Evolutionary conservation across 805 yeast species (phyloP).

Genomic region (Teunomyces panamensis): DNA sequence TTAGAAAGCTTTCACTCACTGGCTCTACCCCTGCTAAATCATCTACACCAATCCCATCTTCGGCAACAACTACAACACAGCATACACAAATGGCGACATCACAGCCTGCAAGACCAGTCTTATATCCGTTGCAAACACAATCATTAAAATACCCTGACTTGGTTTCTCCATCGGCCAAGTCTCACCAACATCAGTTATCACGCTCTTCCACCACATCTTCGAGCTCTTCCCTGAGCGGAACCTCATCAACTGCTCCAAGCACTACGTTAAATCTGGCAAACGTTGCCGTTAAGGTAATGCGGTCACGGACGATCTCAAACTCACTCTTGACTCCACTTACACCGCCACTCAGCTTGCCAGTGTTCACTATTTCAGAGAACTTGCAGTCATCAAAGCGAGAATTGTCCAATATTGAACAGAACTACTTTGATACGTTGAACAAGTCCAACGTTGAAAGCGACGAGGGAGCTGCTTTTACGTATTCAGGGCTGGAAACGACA

Average conservation of each 20-base stretch:
- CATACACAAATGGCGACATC: not conserved
- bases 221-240: constrained; percentile 5
- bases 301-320: constrained; percentile 20
- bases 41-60: not conserved
- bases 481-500: not conserved
- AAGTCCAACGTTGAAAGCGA: not conserved
- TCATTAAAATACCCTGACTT: not conserved
- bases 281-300: constrained; percentile 4
- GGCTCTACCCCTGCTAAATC: constrained; percentile 6
- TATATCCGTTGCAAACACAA: constrained; percentile 13
- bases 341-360: constrained; percentile 36
- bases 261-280: constrained; percentile 2
- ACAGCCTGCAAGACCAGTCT: constrained; percentile 8
- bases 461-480: not conserved
- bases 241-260: constrained; percentile 8
- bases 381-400: constrained; percentile 25
- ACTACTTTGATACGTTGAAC: constrained; percentile 28
- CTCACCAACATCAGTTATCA: constrained; percentile 10
- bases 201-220: constrained; percentile 14
- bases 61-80: constrained; percentile 1
- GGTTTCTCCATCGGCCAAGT: not conserved
- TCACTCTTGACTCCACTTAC: constrained; percentile 27
- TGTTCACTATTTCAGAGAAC: constrained; percentile 39
- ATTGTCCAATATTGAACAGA: constrained; percentile 32
- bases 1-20: constrained; percentile 33